Evolutionary conservation across 495 filamentous ascomycete species (phyloP).

Genomic region (Annulohypoxylon moriforme): DNA sequence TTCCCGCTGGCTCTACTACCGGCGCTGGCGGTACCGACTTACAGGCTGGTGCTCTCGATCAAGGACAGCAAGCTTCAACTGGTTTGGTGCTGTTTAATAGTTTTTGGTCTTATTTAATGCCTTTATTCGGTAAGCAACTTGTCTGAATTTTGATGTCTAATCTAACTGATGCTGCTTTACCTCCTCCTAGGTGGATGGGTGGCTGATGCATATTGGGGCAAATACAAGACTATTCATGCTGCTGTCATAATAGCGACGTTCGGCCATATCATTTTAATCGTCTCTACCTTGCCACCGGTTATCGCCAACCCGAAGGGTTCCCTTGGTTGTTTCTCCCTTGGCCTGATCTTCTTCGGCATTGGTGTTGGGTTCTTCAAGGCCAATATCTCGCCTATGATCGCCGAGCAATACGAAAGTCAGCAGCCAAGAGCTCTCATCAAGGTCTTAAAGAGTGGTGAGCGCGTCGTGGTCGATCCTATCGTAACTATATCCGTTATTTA

Average conservation of each 20-base stretch:
- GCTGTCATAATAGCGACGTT: constrained; percentile 68
- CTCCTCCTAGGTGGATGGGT: constrained; percentile 67
- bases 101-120: constrained; percentile 81
- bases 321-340: constrained; percentile 69
- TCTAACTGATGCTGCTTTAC: constrained; percentile 19
- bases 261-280: constrained; percentile 73
- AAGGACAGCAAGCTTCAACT: constrained; percentile 74
- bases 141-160: background rate
- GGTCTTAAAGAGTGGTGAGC: constrained; percentile 65
- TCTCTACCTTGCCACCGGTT: constrained; percentile 70
- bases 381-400: constrained; percentile 71
- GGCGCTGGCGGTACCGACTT: constrained; percentile 63
- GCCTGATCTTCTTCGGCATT: constrained; percentile 72
- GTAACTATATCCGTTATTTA: constrained; percentile 71
- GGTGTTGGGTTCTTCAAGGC: constrained; percentile 75
- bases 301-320: constrained; percentile 65
- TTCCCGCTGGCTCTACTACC: constrained; percentile 68
- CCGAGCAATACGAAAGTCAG: constrained; percentile 63
- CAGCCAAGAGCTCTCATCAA: constrained; percentile 53
- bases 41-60: constrained; percentile 72
- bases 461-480: constrained; percentile 75
- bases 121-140: constrained; percentile 61
- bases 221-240: constrained; percentile 74
- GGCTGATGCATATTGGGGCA: constrained; percentile 77
- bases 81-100: constrained; percentile 75